These are phyloP conservation scores for Populus euphratica DNA, from an alignment of 345 rosid genomes.

Conservation along the genomic window DNA sequence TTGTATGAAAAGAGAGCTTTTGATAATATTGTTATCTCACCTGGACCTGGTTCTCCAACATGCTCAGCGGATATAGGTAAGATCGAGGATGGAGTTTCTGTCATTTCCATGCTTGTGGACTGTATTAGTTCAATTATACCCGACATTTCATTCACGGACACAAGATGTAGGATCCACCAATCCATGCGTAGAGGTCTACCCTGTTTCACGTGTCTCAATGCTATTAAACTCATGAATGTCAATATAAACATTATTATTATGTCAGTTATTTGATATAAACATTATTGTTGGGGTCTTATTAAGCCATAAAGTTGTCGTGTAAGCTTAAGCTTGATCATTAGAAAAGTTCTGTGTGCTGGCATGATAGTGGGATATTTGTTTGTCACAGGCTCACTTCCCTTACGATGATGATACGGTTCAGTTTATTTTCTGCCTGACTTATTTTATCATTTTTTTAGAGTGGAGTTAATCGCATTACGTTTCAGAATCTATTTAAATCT, in stretches of 20 bases:
- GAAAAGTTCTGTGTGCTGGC: not conserved
- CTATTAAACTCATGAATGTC: not conserved
- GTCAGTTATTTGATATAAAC: not conserved
- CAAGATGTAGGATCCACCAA: not conserved
- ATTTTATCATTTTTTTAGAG: not conserved
- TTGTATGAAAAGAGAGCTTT: constrained; percentile 67
- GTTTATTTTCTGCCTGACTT: not conserved
- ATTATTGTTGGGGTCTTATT: not conserved
- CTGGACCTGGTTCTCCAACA: constrained; percentile 95
- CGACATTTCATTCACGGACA: not conserved
- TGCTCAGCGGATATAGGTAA: constrained; percentile 79
- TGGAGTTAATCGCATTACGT: constrained; percentile 17
- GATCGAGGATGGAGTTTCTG: not conserved
- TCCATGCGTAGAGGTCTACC: no score
- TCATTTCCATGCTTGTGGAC: not conserved
- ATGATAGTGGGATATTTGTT: not conserved
- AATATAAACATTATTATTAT: not conserved
- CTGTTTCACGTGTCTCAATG: not conserved
- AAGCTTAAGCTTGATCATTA: not conserved
- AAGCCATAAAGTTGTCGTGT: not conserved
- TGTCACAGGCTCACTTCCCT: not conserved
- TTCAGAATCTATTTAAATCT: constrained; percentile 27
- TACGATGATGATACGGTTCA: constrained; percentile 8
- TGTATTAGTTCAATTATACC: not conserved
- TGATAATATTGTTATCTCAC: constrained; percentile 88